phyloP scores from a whole-genome alignment of 306 rosid species.

The Lagenaria siceraria region DNA sequence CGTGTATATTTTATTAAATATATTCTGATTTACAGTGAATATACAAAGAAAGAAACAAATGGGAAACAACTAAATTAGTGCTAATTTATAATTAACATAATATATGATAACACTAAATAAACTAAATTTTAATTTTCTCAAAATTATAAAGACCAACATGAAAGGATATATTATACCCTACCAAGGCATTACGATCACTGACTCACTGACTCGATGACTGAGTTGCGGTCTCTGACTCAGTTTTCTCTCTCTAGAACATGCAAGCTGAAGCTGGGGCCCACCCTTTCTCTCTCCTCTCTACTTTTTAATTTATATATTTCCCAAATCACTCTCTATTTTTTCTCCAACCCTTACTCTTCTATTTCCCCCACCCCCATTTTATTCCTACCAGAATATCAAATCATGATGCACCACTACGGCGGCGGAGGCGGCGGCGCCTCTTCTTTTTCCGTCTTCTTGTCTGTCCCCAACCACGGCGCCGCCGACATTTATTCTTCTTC shows the following conservation, averaged over 20 bases:
- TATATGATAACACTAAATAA: too few species aligned
- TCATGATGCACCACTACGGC: conserved; percentile 51
- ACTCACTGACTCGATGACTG: conserved; percentile 21
- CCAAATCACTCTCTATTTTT: not conserved
- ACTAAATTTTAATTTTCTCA: too few species aligned
- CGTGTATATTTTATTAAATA: too few species aligned
- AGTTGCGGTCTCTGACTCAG: conserved; percentile 5
- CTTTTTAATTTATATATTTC: not conserved
- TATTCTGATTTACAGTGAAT: too few species aligned
- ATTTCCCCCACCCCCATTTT: not conserved
- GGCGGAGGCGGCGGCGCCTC: conserved; percentile 41
- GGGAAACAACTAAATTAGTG: too few species aligned
- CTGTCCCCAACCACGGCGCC: conserved; percentile 38
- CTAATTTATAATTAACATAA: too few species aligned
- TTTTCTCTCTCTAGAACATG: conserved; percentile 30
- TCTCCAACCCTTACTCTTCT: not conserved
- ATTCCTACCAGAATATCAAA: not conserved
- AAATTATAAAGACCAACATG: too few species aligned
- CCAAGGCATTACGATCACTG: conserved; percentile 7
- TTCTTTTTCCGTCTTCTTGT: conserved; percentile 54
- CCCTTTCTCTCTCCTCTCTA: not conserved
- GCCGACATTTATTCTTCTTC: conserved; percentile 20
- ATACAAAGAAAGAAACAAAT: too few species aligned
- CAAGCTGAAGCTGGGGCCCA: conserved; percentile 12
- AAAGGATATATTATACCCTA: conserved; percentile 18